Conservation (phyloP, 176 grass and related monocot species). For the Ampelocalamus luodianensis region DNA sequence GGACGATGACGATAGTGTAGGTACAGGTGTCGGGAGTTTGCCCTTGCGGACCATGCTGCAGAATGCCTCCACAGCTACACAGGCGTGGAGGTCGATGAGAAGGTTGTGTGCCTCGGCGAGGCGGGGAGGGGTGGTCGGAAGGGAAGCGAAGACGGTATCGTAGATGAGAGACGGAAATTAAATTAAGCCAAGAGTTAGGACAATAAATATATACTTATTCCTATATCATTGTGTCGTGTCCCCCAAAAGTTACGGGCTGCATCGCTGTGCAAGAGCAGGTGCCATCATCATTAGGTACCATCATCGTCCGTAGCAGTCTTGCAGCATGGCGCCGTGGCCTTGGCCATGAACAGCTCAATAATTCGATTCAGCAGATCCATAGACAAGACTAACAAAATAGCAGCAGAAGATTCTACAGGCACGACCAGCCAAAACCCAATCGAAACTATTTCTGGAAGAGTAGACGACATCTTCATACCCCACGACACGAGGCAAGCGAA, state of each 20-base stretch:
- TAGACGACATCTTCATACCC: background rate
- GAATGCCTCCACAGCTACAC: background rate
- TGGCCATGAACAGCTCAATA: background rate
- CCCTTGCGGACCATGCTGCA: slow-evolving; percentile 37
- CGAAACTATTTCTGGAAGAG: background rate
- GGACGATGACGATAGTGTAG: slow-evolving; percentile 68
- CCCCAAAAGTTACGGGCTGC: background rate
- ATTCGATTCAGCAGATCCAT: background rate
- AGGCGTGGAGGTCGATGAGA: slow-evolving; percentile 53
- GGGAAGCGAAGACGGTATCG: slow-evolving; percentile 54
- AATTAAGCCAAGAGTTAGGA: too few species aligned
- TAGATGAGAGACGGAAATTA: too few species aligned
- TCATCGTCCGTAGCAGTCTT: background rate
- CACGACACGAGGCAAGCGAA: background rate
- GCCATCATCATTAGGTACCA: background rate
- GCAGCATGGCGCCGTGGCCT: background rate
- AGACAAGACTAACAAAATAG: background rate
- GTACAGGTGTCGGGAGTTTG: slow-evolving; percentile 64
- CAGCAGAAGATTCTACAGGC: background rate
- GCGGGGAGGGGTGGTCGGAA: slow-evolving; percentile 26
- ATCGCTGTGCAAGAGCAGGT: background rate
- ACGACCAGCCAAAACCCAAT: background rate
- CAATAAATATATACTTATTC: too few species aligned
- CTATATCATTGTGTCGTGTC: background rate
- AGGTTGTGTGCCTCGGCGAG: slow-evolving; percentile 64